Evolutionary conservation across 1,139 yeast genomes (phyloP).

Genomic region (Yamadazyma blattariae): DNA sequence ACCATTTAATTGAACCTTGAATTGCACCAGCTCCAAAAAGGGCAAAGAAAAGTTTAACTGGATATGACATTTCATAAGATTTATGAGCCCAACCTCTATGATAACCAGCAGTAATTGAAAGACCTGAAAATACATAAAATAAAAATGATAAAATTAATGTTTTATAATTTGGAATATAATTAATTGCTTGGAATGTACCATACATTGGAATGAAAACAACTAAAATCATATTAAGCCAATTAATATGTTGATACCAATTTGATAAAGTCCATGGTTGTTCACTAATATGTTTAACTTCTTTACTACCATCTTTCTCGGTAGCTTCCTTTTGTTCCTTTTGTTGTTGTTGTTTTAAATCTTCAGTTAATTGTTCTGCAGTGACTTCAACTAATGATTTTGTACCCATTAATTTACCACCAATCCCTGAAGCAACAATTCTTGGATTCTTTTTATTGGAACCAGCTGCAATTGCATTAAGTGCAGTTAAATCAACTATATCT

Average conservation of each 20-base stretch:
- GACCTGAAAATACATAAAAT: conserved; percentile 71
- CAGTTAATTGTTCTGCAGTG: conserved; percentile 60
- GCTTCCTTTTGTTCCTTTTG: conserved; percentile 12
- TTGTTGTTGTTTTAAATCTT: conserved; percentile 48
- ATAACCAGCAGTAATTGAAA: conserved; percentile 88
- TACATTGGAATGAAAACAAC: conserved; percentile 67
- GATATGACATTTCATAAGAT: conserved; percentile 72
- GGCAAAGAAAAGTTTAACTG: conserved; percentile 71
- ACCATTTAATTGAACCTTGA: conserved; percentile 98
- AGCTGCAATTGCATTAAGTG: conserved; percentile 84
- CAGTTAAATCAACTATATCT: conserved; percentile 66
- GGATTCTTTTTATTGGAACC: conserved; percentile 73
- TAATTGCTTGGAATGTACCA: conserved; percentile 55
- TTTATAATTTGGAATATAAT: conserved; percentile 52
- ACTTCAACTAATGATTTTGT: conserved; percentile 67
- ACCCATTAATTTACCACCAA: conserved; percentile 79
- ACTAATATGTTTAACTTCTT: conserved; percentile 64
- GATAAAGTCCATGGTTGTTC: conserved; percentile 86
- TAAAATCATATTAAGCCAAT: conserved; percentile 88
- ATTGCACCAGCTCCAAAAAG: conserved; percentile 92
- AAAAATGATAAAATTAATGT: conserved; percentile 60
- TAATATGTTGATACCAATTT: conserved; percentile 86
- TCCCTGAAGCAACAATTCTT: conserved; percentile 73
- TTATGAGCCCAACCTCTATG: conserved; percentile 81
- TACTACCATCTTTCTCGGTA: conserved; percentile 43